phyloP scores from a whole-genome alignment of 768 basidiomycete species.

The Rhodotorula taiwanensis region DNA sequence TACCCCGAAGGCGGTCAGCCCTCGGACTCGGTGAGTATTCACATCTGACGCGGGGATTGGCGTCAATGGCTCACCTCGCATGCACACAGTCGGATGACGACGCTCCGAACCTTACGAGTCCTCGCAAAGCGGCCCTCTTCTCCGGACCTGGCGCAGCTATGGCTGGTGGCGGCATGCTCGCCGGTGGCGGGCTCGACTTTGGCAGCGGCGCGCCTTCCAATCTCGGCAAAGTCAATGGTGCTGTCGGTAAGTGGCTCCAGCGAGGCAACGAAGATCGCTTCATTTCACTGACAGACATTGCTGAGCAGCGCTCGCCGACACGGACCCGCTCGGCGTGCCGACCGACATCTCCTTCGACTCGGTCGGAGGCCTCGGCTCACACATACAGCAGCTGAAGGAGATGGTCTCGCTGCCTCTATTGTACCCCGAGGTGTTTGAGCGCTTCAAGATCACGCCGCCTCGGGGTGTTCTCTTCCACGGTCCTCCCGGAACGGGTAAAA shows the following conservation, averaged over 20 bases:
- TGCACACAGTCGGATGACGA: slow-evolving; percentile 35
- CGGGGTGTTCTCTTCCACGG: slow-evolving; percentile 96
- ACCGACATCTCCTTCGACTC: slow-evolving; percentile 91
- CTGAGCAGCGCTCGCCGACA: slow-evolving; percentile 60
- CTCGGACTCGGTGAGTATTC: slow-evolving; percentile 29
- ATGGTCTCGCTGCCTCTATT: slow-evolving; percentile 93
- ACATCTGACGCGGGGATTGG: neutral
- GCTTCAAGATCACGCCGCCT: slow-evolving; percentile 87
- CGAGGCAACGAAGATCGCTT: neutral
- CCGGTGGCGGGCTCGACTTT: slow-evolving; percentile 36
- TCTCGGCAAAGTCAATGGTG: slow-evolving; percentile 36
- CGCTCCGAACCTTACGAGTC: slow-evolving; percentile 19
- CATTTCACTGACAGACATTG: no score
- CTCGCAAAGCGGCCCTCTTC: slow-evolving; percentile 30
- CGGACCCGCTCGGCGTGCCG: slow-evolving; percentile 90
- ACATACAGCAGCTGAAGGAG: slow-evolving; percentile 93
- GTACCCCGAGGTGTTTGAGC: slow-evolving; percentile 94
- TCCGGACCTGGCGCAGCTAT: slow-evolving; percentile 25
- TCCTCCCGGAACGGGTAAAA: slow-evolving; percentile 98
- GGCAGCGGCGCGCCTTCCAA: slow-evolving; percentile 35
- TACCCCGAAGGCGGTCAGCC: slow-evolving; percentile 31
- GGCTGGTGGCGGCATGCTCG: slow-evolving; percentile 31
- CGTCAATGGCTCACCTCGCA: neutral
- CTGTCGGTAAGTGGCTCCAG: slow-evolving; percentile 17
- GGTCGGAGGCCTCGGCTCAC: slow-evolving; percentile 90